A percentile compares a stretch with the other conserved stretches of the same genome.
phyloP scores from a whole-genome alignment of 2,329 filamentous ascomycete species.

The Arthrobotrys megalospora region DNA sequence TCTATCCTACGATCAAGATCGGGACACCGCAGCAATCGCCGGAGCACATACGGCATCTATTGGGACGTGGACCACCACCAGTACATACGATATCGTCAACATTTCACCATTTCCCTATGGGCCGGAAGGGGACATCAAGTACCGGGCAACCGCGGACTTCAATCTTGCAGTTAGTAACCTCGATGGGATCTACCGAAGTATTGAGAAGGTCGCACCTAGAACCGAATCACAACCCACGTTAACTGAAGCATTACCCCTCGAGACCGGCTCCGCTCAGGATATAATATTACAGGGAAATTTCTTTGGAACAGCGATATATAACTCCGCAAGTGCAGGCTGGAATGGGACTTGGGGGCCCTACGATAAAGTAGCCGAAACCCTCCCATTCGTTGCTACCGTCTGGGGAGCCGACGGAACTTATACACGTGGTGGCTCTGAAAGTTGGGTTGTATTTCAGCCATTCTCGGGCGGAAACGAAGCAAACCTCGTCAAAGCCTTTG shows the following conservation, averaged over 20 bases:
- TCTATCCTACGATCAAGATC: constrained; percentile 18
- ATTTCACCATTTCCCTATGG: constrained; percentile 27
- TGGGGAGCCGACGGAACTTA: constrained; percentile 19
- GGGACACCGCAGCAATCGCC: not conserved
- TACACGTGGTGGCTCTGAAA: constrained; percentile 5
- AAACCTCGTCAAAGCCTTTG: constrained; percentile 11
- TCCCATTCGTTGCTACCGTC: constrained; percentile 27
- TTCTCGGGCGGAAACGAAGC: constrained; percentile 1
- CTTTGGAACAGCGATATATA: constrained; percentile 3
- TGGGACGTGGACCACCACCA: constrained; percentile 25
- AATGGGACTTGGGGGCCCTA: constrained; percentile 37
- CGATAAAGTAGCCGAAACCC: not conserved
- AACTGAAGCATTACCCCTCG: not conserved
- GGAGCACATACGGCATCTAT: constrained; percentile 24
- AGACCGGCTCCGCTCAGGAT: not conserved
- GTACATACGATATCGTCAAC: constrained; percentile 12
- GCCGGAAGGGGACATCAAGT: not conserved
- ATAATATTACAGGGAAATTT: constrained; percentile 12
- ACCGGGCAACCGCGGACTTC: constrained; percentile 14
- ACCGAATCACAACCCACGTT: not conserved
- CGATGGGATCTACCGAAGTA: not conserved
- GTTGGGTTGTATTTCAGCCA: constrained; percentile 18
- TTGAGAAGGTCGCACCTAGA: not conserved
- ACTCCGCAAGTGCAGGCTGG: constrained; percentile 21
- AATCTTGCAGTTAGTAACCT: not conserved